phyloP scores from a whole-genome alignment of 371 early-diverging fungal genomes.

The Mortierella sp. region DNA sequence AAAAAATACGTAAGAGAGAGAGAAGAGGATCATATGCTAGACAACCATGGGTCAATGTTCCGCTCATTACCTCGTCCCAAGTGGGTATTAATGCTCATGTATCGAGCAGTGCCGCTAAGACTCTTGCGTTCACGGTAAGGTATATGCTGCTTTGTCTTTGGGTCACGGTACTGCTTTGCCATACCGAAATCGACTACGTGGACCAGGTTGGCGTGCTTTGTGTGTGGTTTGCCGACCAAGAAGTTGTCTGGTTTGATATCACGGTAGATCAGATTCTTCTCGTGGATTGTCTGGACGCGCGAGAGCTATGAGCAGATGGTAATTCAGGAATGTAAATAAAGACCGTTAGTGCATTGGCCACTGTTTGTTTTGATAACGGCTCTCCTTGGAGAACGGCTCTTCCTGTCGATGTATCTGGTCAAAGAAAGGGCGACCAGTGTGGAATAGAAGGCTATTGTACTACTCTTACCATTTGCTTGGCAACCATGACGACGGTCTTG shows the following conservation, averaged over 20 bases:
- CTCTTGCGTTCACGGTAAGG: constrained; percentile 92
- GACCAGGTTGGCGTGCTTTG: constrained; percentile 68
- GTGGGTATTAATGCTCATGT: constrained; percentile 98
- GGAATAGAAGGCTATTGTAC: no score
- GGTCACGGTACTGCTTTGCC: constrained; percentile 97
- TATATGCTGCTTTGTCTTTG: constrained; percentile 94
- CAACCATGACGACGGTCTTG: constrained; percentile 97
- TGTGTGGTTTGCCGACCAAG: constrained; percentile 84
- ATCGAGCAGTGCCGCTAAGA: constrained; percentile 96
- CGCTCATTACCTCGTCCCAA: constrained; percentile 76
- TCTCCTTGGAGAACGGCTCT: no score
- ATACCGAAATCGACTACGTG: constrained; percentile 97
- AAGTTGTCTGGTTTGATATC: constrained; percentile 99
- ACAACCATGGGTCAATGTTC: not conserved
- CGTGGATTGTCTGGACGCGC: constrained; percentile 96
- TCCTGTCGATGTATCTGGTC: no score
- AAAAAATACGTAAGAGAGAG: no score
- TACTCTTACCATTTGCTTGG: constrained; percentile 92
- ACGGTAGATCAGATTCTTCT: constrained; percentile 96
- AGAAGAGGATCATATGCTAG: no score
- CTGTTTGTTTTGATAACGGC: no score
- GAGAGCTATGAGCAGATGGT: constrained; percentile 65
- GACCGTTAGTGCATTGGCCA: no score
- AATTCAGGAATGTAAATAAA: not conserved
- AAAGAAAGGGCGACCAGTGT: no score